Evolutionary conservation across 2,329 filamentous ascomycete species (phyloP).

Genomic region (Xylariaceae sp.): DNA sequence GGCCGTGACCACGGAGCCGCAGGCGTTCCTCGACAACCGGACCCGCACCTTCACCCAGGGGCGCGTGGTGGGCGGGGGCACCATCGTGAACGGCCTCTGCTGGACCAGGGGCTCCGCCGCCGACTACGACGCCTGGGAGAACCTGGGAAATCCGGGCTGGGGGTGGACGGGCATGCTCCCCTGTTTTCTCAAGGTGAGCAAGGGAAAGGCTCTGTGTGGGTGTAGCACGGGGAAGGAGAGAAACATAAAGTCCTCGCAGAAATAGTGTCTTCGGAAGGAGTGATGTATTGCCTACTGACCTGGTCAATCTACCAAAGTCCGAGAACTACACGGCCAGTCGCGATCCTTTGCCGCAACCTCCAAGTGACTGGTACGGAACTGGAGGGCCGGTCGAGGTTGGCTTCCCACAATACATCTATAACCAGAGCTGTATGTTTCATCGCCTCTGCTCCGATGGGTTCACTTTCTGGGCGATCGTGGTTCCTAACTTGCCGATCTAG

Average conservation of each 20-base stretch:
- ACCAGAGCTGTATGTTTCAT: slow-evolving; percentile 33
- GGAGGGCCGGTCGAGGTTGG: slow-evolving; percentile 34
- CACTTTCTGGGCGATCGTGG: no score
- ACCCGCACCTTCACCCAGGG: slow-evolving; percentile 33
- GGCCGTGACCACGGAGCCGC: slow-evolving; percentile 28
- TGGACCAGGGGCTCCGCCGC: slow-evolving; percentile 35
- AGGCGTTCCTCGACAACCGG: slow-evolving; percentile 32
- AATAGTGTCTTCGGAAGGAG: no score
- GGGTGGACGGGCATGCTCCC: slow-evolving; percentile 40
- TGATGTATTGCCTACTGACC: no score
- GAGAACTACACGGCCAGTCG: slow-evolving; percentile 32
- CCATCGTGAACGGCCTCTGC: slow-evolving; percentile 37
- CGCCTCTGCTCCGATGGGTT: no score
- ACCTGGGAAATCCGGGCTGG: slow-evolving; percentile 38
- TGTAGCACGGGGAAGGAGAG: no score
- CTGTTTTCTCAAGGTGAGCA: slow-evolving; percentile 45
- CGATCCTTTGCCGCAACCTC: slow-evolving; percentile 22
- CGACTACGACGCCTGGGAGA: slow-evolving; percentile 40
- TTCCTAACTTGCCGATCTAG: no score
- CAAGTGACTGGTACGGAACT: slow-evolving; percentile 29
- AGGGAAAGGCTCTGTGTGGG: no score
- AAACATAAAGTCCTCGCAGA: no score
- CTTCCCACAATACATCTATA: slow-evolving; percentile 36
- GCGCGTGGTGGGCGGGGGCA: slow-evolving; percentile 36
- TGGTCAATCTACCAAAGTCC: no score